Evolutionary conservation across 805 yeast genomes (phyloP), one percentile per base, ranked within the genome.

Genomic region (Candida dajiaensis): DNA sequence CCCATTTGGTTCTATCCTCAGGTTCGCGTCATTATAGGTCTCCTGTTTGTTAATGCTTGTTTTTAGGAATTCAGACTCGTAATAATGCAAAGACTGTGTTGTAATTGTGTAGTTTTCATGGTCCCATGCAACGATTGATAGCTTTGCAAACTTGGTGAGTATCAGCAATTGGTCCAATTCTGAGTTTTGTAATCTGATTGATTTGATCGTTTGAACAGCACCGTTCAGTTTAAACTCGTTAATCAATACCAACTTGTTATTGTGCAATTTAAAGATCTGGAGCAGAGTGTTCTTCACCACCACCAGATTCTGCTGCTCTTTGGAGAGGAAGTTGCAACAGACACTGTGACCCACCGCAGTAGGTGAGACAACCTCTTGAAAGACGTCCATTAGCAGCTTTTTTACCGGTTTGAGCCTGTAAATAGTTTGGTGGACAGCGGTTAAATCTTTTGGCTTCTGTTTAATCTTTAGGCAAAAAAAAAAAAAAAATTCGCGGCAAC

Each of bases 41-140:
- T 44, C 42, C 25, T 64, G 54, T 20, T 65, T 65, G 44, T 73
- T 79, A 41, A 73, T 67, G 2, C 81, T 73, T 11, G 72, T 57
- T 29, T 73, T 69, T 38, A 74, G 74, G 43, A 89, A 69, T 22
- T 78, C 78, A 39, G 79, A 77, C 56, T 92, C 97, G 63, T 90
- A 94, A 61, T 77, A 89, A 66, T 94, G 99, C 43, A 94, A 68
- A 43, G 96, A 85, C 1, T 80, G 74, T 0, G 97, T 87, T 22
- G 75, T 70, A n/a, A 92, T 70, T 1, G 75, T 56, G 52, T 78
- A 71, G n/a, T 56, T 60, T 4, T 58, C 63, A 4, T 65, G 62
- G 56, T 89, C 83, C 87, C 95, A 94, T 46, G 74, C 73, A 25
- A 92, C 65, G 16, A 90, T 65, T 0, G 95, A 85, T 36, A 89